phyloP scores from a whole-genome alignment of 169 alveolate genomes.

The Amoebophrya sp. region DNA sequence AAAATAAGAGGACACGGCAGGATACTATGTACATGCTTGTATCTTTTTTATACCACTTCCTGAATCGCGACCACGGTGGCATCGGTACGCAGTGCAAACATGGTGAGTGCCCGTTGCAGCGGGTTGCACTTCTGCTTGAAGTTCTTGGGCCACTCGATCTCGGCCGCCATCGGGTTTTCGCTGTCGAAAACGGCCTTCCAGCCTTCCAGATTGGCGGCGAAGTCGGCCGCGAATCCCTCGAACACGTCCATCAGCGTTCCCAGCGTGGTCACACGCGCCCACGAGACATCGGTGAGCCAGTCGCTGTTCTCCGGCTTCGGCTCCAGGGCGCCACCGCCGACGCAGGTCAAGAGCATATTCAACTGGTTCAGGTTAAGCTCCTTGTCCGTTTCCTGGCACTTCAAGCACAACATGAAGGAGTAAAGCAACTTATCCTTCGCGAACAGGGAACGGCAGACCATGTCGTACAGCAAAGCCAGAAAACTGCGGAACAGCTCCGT shows the following conservation, averaged over 20 bases:
- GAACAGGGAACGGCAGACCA: conserved; percentile 76
- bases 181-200: conserved; percentile 58
- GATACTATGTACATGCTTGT: too few relatives aligned
- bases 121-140: conserved; percentile 56
- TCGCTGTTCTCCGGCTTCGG: conserved; percentile 24
- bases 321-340: conserved; percentile 14
- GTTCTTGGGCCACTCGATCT: conserved; percentile 60
- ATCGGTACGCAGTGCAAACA: conserved; percentile 75
- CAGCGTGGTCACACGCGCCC: conserved; percentile 44
- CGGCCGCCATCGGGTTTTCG: conserved; percentile 67
- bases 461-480: conserved; percentile 53
- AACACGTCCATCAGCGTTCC: conserved; percentile 39
- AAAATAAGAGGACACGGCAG: not conserved
- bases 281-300: conserved; percentile 28
- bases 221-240: conserved; percentile 44
- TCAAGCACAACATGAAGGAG: conserved; percentile 67
- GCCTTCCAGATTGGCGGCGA: conserved; percentile 38
- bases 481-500: conserved; percentile 47
- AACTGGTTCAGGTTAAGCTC: conserved; percentile 42
- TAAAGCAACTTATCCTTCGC: conserved; percentile 71
- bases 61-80: conserved; percentile 64
- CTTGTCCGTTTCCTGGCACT: conserved; percentile 62
- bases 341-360: conserved; percentile 6
- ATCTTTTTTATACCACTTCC: conserved; percentile 62
- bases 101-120: conserved; percentile 63